phyloP scores from a whole-genome alignment of 2,329 filamentous ascomycete genomes.

The Botrytis byssoidea region DNA sequence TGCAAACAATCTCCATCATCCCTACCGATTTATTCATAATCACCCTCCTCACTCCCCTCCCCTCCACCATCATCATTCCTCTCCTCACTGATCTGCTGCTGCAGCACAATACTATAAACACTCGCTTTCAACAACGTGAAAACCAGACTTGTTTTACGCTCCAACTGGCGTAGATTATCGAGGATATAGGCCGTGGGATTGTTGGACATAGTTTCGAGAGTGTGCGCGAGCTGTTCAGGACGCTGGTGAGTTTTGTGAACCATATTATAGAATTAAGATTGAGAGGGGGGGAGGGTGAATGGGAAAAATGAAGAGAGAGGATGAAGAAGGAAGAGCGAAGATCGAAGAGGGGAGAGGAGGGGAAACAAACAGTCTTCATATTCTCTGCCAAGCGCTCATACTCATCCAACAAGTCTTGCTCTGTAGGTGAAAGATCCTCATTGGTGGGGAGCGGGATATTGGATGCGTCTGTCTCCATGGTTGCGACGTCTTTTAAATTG shows the following conservation, averaged over 20 bases:
- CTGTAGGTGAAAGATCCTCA: conserved; percentile 68
- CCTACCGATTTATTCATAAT: not conserved
- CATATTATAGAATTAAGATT: not conserved
- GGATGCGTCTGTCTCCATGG: conserved; percentile 20
- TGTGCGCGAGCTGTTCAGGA: conserved; percentile 52
- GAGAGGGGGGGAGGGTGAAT: not conserved
- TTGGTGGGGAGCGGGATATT: conserved; percentile 5
- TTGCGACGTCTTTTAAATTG: not conserved
- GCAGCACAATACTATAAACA: conserved; percentile 96
- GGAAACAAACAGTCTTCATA: conserved; percentile 71
- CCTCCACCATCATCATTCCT: conserved; percentile 23
- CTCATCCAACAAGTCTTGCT: conserved; percentile 93
- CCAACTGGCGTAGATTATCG: conserved; percentile 81
- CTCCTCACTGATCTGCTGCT: conserved; percentile 75
- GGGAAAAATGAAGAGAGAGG: not conserved
- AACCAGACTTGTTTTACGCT: conserved; percentile 91
- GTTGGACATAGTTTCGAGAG: conserved; percentile 62
- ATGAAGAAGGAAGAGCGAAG: not conserved
- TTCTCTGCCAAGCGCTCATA: conserved; percentile 86
- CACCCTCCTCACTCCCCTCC: conserved; percentile 11
- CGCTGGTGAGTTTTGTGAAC: not conserved
- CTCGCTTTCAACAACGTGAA: conserved; percentile 97
- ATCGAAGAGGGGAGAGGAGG: not conserved
- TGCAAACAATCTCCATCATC: not conserved
- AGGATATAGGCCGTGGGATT: conserved; percentile 78